phyloP scores from a whole-genome alignment of 257 asterid species.

The Fraxinus pennsylvanica region DNA sequence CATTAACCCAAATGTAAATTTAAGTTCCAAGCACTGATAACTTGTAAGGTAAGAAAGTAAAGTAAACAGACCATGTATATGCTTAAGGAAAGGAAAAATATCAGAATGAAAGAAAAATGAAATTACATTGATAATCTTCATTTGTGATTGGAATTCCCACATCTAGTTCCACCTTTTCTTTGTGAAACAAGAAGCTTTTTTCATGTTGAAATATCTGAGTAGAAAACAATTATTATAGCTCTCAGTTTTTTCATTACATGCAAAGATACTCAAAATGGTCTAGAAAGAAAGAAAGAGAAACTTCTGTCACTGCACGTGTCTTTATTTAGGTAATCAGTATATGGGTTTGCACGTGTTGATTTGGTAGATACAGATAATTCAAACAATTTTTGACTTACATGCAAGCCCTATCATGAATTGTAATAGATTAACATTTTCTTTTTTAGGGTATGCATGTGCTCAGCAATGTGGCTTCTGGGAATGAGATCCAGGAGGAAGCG shows the following conservation, averaged over 20 bases:
- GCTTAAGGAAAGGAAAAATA: not conserved
- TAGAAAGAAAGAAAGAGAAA: too few relatives aligned
- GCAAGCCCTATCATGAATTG: slow-evolving; percentile 3
- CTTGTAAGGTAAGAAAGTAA: not conserved
- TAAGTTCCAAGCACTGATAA: not conserved
- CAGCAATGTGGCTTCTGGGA: slow-evolving; percentile 82
- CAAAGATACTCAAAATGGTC: too few relatives aligned
- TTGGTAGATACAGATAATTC: not conserved
- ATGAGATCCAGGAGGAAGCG: slow-evolving; percentile 84
- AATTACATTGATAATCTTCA: not conserved
- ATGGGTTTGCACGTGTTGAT: not conserved
- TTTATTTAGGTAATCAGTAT: not conserved
- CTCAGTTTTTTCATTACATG: too few relatives aligned
- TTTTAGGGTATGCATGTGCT: slow-evolving; percentile 74
- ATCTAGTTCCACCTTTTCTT: not conserved
- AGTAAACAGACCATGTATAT: not conserved
- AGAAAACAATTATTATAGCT: too few relatives aligned
- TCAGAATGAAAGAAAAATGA: not conserved
- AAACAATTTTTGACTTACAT: not conserved
- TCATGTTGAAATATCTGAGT: too few relatives aligned
- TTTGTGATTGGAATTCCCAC: not conserved
- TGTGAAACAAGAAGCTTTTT: too few relatives aligned
- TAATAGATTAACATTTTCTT: not conserved
- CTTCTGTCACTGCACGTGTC: not conserved
- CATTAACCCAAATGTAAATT: not conserved